phyloP scores from a whole-genome alignment of 179 eudicot genomes.

The Corrigiola litoralis region DNA sequence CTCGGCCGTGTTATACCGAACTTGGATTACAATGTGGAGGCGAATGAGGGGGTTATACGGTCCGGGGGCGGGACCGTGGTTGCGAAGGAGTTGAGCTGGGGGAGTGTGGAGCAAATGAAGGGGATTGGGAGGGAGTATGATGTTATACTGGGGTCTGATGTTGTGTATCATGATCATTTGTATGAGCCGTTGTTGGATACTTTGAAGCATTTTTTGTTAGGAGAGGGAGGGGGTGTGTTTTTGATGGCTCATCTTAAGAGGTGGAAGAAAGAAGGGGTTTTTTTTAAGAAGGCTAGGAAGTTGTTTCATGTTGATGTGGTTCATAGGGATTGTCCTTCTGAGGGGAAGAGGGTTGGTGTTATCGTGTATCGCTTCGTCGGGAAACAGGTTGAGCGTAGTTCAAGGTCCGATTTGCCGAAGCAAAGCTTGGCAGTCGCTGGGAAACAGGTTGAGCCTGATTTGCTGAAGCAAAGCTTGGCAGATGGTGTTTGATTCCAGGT shows the following conservation, averaged over 20 bases:
- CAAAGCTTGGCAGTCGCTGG: no score
- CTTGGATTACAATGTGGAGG: conserved; percentile 47
- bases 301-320: conserved; percentile 46
- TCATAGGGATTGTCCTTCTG: conserved; percentile 42
- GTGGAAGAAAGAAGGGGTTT: conserved; percentile 81
- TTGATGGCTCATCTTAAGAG: conserved; percentile 86
- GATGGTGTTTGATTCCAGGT: not conserved
- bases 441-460: not conserved
- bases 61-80: conserved; percentile 39
- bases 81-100: conserved; percentile 74
- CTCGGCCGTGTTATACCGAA: conserved; percentile 59
- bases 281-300: conserved; percentile 76
- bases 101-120: conserved; percentile 55
- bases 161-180: conserved; percentile 79
- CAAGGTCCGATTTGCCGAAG: no score
- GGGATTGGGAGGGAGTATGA: conserved; percentile 56
- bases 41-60: conserved; percentile 31
- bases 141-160: conserved; percentile 64
- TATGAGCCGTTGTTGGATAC: conserved; percentile 64
- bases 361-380: conserved; percentile 51
- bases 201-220: conserved; percentile 41
- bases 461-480: not conserved
- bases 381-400: no score
- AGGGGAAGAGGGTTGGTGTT: conserved; percentile 67
- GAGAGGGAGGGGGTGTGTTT: conserved; percentile 33